Conservation (phyloP, 306 rosid species). For the Quercus alba region DNA sequence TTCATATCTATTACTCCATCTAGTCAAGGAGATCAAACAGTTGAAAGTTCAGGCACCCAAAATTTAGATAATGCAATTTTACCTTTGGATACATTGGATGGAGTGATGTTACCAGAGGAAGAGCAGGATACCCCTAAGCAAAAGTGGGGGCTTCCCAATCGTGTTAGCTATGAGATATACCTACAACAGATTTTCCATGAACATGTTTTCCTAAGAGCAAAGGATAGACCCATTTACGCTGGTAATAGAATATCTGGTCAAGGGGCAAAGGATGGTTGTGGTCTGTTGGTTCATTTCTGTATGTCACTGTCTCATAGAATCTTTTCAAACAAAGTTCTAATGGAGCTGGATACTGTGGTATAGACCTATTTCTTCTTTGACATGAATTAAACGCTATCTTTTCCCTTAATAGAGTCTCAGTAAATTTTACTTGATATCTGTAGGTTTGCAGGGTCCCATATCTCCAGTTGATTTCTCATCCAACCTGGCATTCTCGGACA, state of each 20-base stretch:
- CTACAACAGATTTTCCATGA: conserved; percentile 82
- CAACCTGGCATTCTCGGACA: conserved; percentile 84
- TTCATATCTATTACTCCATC: conserved; percentile 68
- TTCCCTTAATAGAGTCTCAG: conserved; percentile 18
- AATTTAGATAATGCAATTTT: conserved; percentile 52
- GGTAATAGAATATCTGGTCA: conserved; percentile 41
- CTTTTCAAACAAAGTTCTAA: conserved; percentile 76
- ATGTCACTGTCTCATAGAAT: conserved; percentile 80
- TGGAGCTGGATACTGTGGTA: conserved; percentile 87
- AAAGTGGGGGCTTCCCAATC: conserved; percentile 46
- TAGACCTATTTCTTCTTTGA: background rate
- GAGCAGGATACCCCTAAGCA: conserved; percentile 39
- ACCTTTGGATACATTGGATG: conserved; percentile 78
- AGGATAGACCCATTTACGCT: conserved; percentile 44
- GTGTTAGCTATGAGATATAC: conserved; percentile 71
- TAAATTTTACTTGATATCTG: conserved; percentile 15
- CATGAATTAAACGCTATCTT: background rate
- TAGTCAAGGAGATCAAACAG: conserved; percentile 45
- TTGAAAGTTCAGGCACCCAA: conserved; percentile 37
- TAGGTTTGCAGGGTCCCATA: conserved; percentile 78
- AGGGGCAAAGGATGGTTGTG: conserved; percentile 59
- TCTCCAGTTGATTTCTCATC: conserved; percentile 72
- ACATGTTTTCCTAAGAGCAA: conserved; percentile 64
- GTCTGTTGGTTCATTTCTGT: conserved; percentile 87
- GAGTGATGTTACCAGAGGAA: conserved; percentile 51